Evolutionary conservation across 140 eudicot species (phyloP).

Genomic region (Erigeron philadelphicus): DNA sequence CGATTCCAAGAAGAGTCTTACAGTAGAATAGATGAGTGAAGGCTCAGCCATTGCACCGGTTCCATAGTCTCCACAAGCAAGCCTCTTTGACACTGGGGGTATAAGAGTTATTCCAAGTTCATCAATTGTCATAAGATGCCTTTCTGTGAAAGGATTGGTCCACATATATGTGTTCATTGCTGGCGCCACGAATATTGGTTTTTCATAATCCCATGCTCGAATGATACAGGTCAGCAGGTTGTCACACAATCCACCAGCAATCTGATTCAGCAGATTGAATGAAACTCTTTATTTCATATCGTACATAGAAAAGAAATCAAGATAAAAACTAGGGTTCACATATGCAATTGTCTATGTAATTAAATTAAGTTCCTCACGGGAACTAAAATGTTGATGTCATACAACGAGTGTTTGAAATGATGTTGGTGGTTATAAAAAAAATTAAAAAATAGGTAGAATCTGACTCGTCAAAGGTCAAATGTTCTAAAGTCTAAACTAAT

Average conservation of each 20-base stretch:
- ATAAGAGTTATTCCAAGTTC: conserved; percentile 78
- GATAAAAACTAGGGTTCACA: background rate
- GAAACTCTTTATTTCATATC: background rate
- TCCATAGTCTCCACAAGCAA: conserved; percentile 94
- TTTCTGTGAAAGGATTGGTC: conserved; percentile 82
- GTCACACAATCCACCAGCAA: conserved; percentile 94
- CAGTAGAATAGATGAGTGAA: conserved; percentile 66
- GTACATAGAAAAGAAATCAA: background rate
- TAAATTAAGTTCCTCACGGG: background rate
- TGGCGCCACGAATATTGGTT: conserved; percentile 85
- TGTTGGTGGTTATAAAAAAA: background rate
- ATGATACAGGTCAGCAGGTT: conserved; percentile 79
- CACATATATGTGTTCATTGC: conserved; percentile 97
- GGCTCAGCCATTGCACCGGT: conserved; percentile 99
- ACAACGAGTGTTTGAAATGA: background rate
- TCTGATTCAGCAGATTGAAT: conserved; percentile 34
- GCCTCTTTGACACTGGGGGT: conserved; percentile 78
- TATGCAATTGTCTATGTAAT: background rate
- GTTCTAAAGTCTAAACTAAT: too few species aligned
- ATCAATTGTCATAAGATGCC: conserved; percentile 72
- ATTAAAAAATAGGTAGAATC: background rate
- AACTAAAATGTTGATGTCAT: background rate
- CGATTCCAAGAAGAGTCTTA: conserved; percentile 63
- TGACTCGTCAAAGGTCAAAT: too few species aligned
- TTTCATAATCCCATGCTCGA: conserved; percentile 93